These are phyloP conservation scores for Aspergillus flavus DNA, from an alignment of 2,329 filamentous ascomycete genomes.

Conservation along the genomic window DNA sequence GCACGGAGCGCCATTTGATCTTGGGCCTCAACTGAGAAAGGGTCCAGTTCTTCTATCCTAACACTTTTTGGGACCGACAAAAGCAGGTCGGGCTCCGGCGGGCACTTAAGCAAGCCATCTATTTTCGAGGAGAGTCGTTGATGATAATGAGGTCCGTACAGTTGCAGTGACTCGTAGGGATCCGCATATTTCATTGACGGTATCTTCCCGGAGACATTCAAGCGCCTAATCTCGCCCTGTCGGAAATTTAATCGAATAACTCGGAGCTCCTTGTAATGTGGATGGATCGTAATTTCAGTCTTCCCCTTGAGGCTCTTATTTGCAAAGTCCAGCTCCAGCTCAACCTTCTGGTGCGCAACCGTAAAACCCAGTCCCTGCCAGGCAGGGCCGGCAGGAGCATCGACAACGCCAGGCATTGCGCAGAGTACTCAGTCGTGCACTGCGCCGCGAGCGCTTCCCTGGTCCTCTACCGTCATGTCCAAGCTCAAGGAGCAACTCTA, in stretches of 20 bases:
- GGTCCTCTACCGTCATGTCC: conserved; percentile 44
- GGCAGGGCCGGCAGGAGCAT: conserved; percentile 32
- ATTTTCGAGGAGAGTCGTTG: conserved; percentile 73
- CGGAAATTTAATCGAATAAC: conserved; percentile 63
- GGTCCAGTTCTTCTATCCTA: conserved; percentile 63
- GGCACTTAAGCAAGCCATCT: conserved; percentile 57
- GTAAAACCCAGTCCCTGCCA: conserved; percentile 50
- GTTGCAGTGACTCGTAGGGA: conserved; percentile 51
- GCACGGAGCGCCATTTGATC: conserved; percentile 47
- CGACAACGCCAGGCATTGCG: conserved; percentile 45
- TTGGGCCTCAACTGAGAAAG: conserved; percentile 53
- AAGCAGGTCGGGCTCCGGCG: conserved; percentile 59
- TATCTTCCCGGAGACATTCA: conserved; percentile 51
- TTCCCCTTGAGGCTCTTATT: conserved; percentile 73
- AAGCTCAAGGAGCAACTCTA: conserved; percentile 24
- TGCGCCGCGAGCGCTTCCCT: conserved; percentile 41
- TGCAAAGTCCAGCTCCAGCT: conserved; percentile 85
- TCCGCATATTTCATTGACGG: conserved; percentile 43
- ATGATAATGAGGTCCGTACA: conserved; percentile 69
- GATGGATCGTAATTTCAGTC: conserved; percentile 78
- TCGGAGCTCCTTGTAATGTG: conserved; percentile 58
- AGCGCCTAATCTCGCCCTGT: conserved; percentile 59
- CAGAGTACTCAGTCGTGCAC: conserved; percentile 37
- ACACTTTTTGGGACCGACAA: conserved; percentile 63
- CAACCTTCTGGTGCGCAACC: conserved; percentile 82